Base-by-base conservation (phyloP, 2,329 filamentous ascomycete species). In the Helminthosporium solani region DNA sequence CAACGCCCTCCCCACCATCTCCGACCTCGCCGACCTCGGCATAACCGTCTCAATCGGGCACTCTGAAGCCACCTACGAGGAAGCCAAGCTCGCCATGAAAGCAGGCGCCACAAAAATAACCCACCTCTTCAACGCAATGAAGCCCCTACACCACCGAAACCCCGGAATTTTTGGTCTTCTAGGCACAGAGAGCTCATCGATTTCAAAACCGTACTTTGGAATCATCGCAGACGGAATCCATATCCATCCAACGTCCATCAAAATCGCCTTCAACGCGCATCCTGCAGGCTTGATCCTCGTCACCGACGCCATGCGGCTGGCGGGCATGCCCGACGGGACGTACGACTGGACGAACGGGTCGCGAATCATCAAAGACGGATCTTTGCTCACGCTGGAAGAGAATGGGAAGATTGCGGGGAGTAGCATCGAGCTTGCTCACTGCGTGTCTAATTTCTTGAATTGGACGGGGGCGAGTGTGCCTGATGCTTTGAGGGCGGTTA, bases 81-180 rank as follows among this genome's bases (percentile, higher is more conserved):
- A 92, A 64, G 89, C 88, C 1, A 83, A 85, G 3, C 72, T 75
- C 3, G 87, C 88, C 16, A 80, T 94, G 3, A 76, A 75, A n/a
- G 78, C 83, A 6, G 90, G 90, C 41, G 88, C 88, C 2, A 87
- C 81, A 39, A 95, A 95, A 88, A 87, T 96, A 56, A 96, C 90
- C 0, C 90, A 96, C 63, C 78, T 96, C 1, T 96, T 95, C 81
- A 96, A 96, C 67, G 90, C 90, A 20, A 96, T 96, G 90, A 81
- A 85, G 1, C 90, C 90, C 12, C 82, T 95, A 40, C 88, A 94
- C 68, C 90, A 96, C 75, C 86, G 91, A 47, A 90, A 96, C 70
- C 90, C 91, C 0, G 90, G 90, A 30, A 84, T 96, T 58, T 95
- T 95, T 66, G 91, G 91, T 21, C 82, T 95, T 0, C 75, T 96